Conservation (phyloP, 2,329 filamentous ascomycete genomes). For the Paecilomyces fulvus region DNA sequence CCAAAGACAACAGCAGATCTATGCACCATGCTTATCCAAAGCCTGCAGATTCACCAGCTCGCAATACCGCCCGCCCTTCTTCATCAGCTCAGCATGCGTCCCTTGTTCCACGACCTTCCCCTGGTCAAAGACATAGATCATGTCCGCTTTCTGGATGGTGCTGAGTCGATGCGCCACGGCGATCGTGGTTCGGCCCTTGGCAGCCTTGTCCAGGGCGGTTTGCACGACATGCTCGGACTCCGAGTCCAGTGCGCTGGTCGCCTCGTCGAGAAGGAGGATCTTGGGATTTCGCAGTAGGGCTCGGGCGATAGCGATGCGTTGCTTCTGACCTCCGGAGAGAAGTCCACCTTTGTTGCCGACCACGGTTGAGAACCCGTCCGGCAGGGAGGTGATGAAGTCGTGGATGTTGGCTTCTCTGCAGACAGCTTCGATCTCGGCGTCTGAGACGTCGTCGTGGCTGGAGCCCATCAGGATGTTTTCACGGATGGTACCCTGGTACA, state of each 20-base stretch:
- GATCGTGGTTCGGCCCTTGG: conserved; percentile 80
- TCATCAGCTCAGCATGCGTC: conserved; percentile 32
- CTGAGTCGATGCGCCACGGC: conserved; percentile 86
- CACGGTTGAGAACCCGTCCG: conserved; percentile 75
- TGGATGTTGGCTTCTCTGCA: conserved; percentile 90
- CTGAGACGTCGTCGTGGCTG: conserved; percentile 57
- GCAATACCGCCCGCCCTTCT: conserved; percentile 42
- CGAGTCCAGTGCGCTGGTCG: conserved; percentile 47
- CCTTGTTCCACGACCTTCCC: conserved; percentile 67
- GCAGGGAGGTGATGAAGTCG: conserved; percentile 82
- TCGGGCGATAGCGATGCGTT: conserved; percentile 86
- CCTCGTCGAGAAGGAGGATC: conserved; percentile 75
- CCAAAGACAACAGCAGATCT: too few relatives aligned
- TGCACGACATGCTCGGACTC: conserved; percentile 50
- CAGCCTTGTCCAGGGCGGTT: conserved; percentile 68
- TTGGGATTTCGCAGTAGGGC: conserved; percentile 83
- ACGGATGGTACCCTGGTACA: conserved; percentile 85
- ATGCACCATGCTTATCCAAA: conserved; percentile 47
- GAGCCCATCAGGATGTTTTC: conserved; percentile 82
- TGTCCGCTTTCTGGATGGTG: conserved; percentile 88
- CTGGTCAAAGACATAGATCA: conserved; percentile 94
- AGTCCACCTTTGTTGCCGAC: conserved; percentile 82
- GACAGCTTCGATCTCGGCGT: conserved; percentile 58
- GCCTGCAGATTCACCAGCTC: conserved; percentile 76
- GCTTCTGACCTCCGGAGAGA: conserved; percentile 85